Conservation (phyloP, 116 monocot genomes). For the Papilionanthe hybrid region DNA sequence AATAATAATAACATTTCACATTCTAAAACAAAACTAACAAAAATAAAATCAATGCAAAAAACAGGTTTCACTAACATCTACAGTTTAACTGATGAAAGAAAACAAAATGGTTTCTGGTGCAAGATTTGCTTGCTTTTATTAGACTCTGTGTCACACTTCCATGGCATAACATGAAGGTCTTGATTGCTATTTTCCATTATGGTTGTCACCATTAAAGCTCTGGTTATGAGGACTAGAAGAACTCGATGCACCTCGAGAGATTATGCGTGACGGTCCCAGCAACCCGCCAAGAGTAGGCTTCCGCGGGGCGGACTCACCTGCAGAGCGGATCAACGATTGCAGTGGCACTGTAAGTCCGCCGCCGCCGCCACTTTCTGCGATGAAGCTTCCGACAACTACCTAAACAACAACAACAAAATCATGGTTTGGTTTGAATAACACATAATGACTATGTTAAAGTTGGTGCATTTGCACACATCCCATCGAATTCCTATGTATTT, state of each 20-base stretch:
- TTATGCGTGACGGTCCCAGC: not conserved
- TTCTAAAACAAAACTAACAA: too few relatives aligned
- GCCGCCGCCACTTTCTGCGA: not conserved
- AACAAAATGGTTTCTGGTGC: too few relatives aligned
- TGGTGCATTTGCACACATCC: too few relatives aligned
- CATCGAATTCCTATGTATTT: too few relatives aligned
- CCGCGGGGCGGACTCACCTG: not conserved
- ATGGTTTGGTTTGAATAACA: too few relatives aligned
- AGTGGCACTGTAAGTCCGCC: not conserved
- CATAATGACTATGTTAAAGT: too few relatives aligned
- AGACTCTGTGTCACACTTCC: not conserved
- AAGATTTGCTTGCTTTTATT: too few relatives aligned
- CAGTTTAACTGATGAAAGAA: too few relatives aligned
- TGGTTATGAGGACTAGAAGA: not conserved
- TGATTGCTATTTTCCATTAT: not conserved
- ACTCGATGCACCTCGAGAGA: not conserved
- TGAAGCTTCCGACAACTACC: constrained; percentile 6
- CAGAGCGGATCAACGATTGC: not conserved
- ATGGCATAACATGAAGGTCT: not conserved
- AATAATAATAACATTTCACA: too few relatives aligned
- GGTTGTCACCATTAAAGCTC: not conserved
- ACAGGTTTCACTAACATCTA: too few relatives aligned
- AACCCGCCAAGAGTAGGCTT: not conserved
- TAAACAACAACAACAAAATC: not conserved
- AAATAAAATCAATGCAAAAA: too few relatives aligned